A percentile compares a stretch with the other conserved stretches of the same genome.
Conservation (phyloP, 179 eudicot genomes). For the Pouteria campechiana region DNA sequence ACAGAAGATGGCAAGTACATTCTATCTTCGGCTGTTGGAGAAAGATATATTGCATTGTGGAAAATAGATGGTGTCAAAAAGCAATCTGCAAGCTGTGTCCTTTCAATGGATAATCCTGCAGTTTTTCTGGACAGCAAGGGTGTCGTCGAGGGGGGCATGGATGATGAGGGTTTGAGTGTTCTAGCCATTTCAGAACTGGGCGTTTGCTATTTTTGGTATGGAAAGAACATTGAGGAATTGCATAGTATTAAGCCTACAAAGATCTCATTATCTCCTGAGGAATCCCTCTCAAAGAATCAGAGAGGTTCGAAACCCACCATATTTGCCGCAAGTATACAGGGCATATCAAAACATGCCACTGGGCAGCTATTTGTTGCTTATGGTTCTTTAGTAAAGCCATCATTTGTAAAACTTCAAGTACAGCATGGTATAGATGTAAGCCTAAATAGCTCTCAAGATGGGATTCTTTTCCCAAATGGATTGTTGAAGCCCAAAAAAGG, state of each 20-base stretch:
- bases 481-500: no score
- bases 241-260: slow-evolving; percentile 58
- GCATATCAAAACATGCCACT: slow-evolving; percentile 29
- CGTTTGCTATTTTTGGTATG: slow-evolving; percentile 80
- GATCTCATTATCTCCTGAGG: slow-evolving; percentile 35
- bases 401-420: slow-evolving; percentile 69
- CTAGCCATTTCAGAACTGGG: slow-evolving; percentile 88
- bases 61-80: slow-evolving; percentile 69
- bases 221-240: slow-evolving; percentile 54
- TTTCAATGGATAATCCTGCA: slow-evolving; percentile 94
- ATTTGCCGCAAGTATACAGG: slow-evolving; percentile 69
- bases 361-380: slow-evolving; percentile 62
- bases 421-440: slow-evolving; percentile 50
- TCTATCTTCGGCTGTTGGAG: slow-evolving; percentile 72
- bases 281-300: slow-evolving; percentile 23
- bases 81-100: slow-evolving; percentile 59
- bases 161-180: slow-evolving; percentile 40
- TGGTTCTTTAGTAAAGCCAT: slow-evolving; percentile 75
- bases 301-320: slow-evolving; percentile 48
- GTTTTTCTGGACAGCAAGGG: slow-evolving; percentile 56
- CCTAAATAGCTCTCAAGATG: slow-evolving; percentile 41
- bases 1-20: slow-evolving; percentile 74
- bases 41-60: slow-evolving; percentile 91
- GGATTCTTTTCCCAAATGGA: slow-evolving; percentile 64
- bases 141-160: slow-evolving; percentile 30